Percentiles rank a stretch among this genome's conserved stretches.
phyloP scores from a whole-genome alignment of 257 asterid genomes.

The Ilex asprella region DNA sequence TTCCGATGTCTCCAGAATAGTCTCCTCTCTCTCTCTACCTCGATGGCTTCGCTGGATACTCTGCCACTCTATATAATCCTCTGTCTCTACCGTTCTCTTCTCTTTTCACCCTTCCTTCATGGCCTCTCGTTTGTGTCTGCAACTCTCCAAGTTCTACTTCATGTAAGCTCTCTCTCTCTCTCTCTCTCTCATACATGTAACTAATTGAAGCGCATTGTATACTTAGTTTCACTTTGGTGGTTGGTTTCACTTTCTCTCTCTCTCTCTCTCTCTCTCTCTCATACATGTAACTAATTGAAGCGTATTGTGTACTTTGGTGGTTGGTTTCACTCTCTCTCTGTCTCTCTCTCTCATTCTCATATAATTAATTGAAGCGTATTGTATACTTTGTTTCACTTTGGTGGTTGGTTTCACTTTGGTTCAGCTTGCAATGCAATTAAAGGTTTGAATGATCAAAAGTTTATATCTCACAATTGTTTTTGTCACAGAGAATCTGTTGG shows the following conservation, averaged over 20 bases:
- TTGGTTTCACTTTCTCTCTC: neutral
- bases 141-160: conserved; percentile 25
- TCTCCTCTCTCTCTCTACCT: conserved; percentile 22
- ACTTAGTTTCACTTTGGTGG: neutral
- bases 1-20: conserved; percentile 1
- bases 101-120: conserved; percentile 20
- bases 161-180: neutral
- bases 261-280: neutral
- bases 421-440: neutral
- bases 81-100: conserved; percentile 17
- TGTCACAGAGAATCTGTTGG: conserved; percentile 35
- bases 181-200: neutral
- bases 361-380: neutral
- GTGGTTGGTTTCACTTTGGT: neutral
- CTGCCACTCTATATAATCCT: conserved; percentile 11
- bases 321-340: too few species aligned
- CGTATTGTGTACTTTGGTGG: neutral
- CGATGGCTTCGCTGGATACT: conserved; percentile 45
- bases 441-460: neutral
- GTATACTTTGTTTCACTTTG: neutral
- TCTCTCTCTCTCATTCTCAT: neutral
- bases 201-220: neutral
- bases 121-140: conserved; percentile 44
- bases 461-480: conserved; percentile 1
- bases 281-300: neutral